Percentiles rank a stretch among this genome's conserved stretches.
phyloP scores from a whole-genome alignment of 305 asterid species.

The Solanum aculeatissimum region DNA sequence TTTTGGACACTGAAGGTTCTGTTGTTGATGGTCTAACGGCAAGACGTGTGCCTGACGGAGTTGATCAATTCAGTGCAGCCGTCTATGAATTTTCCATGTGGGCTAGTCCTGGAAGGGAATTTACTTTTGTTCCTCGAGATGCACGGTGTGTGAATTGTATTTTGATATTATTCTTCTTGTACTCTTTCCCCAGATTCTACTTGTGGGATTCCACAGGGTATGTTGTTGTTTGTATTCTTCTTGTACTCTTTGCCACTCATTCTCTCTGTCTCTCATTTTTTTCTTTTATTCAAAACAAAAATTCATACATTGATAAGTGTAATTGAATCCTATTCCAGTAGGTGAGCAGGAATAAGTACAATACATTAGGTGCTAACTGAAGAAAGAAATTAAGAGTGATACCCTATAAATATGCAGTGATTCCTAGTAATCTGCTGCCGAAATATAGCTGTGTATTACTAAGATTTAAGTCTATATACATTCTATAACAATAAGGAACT shows the following conservation, averaged over 20 bases:
- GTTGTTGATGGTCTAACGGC: conserved; percentile 50
- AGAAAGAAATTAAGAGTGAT: no score
- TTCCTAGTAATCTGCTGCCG: no score
- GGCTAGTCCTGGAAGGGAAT: conserved; percentile 64
- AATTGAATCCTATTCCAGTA: no score
- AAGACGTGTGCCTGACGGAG: conserved; percentile 27
- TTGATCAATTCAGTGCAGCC: conserved; percentile 32
- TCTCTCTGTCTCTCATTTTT: background rate
- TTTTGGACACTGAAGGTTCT: conserved; percentile 43
- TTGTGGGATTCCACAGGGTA: no score
- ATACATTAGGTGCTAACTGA: no score
- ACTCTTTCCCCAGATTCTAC: no score
- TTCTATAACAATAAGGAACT: background rate
- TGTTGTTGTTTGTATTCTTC: no score
- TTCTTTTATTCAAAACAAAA: background rate
- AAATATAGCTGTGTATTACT: no score
- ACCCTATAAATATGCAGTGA: no score
- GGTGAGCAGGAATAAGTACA: no score
- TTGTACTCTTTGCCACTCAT: background rate
- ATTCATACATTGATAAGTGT: background rate
- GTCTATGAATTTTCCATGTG: conserved; percentile 66
- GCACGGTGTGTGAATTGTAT: conserved; percentile 40
- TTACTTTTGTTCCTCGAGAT: conserved; percentile 66
- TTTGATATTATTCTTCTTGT: conserved; percentile 6
- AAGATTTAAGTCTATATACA: no score